Evolutionary conservation across 2,329 filamentous ascomycete species (phyloP), one percentile per base, ranked within the genome.

Genomic region (Phaeosphaeriaceae sp.): DNA sequence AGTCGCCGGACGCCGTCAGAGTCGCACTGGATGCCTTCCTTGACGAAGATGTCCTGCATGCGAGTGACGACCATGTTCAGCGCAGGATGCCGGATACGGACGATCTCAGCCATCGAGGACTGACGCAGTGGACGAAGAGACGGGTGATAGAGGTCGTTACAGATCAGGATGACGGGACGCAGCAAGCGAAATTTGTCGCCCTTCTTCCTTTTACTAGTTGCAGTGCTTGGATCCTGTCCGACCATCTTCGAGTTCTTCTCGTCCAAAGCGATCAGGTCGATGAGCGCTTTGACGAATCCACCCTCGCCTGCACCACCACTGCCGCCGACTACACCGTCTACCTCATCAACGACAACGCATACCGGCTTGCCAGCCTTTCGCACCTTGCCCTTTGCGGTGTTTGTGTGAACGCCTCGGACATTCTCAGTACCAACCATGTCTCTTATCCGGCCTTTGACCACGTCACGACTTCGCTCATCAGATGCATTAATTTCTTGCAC

Each of bases 401-500:
- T 86, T 2, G 78, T 80, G 54, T 90, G 87, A 55, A 87, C 84
- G 9, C 91, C 88, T 25, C 85, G 95, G 60, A 99, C 94, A 58
- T 92, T 97, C 76, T 99, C 94, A 0, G 95, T 99, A 0, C 92
- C 93, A 33, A 99, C 85, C 75, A 92, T 94, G 56, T 97, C 96
- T 67, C 91, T 86, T 65, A 99, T 97, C 17, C 93, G 86, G 7
- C 92, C 92, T 73, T 91, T 95, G 36, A 99, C 95, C 1, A 99
- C 92, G 70, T 94, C 89, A 27, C 86, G 85, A 72, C 92, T 97
- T 69, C 95, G 86, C 73, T 99, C 96, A 72, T 99, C 95, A 69
- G 94, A 98, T 9, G 96, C 95, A 70, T 99, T 99, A 79, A 99
- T 96, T 75, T 99, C 95, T 73, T 98, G 86, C 1, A 96, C 91